Evolutionary conservation across 2,329 filamentous ascomycete species (phyloP), one percentile per base, ranked within the genome.

Genomic region (Exophiala phaeomuriformis): DNA sequence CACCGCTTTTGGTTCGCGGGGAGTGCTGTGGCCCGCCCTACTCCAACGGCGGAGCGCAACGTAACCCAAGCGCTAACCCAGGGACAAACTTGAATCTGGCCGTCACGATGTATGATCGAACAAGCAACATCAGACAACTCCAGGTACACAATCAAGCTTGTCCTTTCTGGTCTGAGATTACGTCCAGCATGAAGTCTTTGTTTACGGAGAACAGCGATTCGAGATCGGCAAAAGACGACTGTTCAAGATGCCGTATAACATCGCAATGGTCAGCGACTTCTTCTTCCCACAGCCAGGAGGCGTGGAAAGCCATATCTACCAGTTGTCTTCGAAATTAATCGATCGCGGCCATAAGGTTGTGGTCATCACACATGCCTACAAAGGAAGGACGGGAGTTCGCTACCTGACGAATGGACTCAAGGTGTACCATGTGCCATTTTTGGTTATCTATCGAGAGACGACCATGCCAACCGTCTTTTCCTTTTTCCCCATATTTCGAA

Each of bases 221-320:
- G 46, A 32, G 10, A 30, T 6, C 46, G 8, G 28, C 30, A 30
- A 36, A 10, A 8, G 29, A 7, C 30, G 33, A 47, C 12, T 1
- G 19, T 42, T 43, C 52, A 68, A 63, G 28, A 86, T 85, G 83
- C 77, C 81, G 50, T 85, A 85, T 75, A 85, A 84, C 64, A 85
- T 86, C 67, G 82, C 83, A 55, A 98, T 98, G 93, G 88, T 96
- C 70, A 90, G 91, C 80, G 93, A 98, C 77, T 96, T 95, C 79
- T 98, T 98, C 83, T 98, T 94, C 68, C 93, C 93, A 9, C 91
- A 97, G 67, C 91, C 93, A 49, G 90, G 93, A 67, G 93, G 93
- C 64, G 83, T 98, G 61, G 93, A 98, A 75, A 95, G 89, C 71
- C 93, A 98, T 72, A 97, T 98, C 64, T 98, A 98, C 75, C 93